Evolutionary conservation across 768 basidiomycete genomes (phyloP).

Genomic region (Thelephora ganbajun): DNA sequence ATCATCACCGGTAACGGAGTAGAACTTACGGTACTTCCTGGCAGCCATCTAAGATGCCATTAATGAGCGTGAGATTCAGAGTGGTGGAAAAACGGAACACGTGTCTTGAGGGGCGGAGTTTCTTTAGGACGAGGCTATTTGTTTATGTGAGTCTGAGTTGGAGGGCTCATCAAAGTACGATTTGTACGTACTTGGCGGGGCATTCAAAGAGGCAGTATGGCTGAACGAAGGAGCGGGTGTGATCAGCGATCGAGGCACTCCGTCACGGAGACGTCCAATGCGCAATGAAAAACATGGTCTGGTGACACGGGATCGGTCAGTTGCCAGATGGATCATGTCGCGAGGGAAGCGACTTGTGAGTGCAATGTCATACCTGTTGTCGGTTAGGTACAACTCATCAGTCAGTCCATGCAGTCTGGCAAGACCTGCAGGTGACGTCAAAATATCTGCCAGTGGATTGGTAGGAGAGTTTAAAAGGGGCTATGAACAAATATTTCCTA

Average conservation of each 20-base stretch:
- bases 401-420: conserved; percentile 51
- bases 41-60: conserved; percentile 36
- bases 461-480: not conserved
- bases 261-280: conserved; percentile 25
- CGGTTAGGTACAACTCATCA: conserved; percentile 38
- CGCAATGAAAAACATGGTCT: conserved; percentile 66
- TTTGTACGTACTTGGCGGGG: conserved; percentile 44
- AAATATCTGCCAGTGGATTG: not conserved
- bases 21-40: conserved; percentile 41
- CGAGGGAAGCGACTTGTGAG: conserved; percentile 25
- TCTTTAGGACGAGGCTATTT: conserved; percentile 37
- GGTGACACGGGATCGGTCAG: not conserved
- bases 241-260: not conserved
- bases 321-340: not conserved
- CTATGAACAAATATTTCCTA: conserved; percentile 42
- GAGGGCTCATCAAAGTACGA: not conserved
- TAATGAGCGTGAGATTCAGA: not conserved
- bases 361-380: conserved; percentile 52
- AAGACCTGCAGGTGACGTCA: conserved; percentile 29
- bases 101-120: conserved; percentile 48
- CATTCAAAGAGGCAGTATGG: conserved; percentile 54
- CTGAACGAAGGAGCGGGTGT: conserved; percentile 16
- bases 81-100: conserved; percentile 2
- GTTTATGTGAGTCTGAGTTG: not conserved
- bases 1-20: not conserved